Conservation (phyloP, 805 yeast species). For the Brettanomyces custersianus region DNA sequence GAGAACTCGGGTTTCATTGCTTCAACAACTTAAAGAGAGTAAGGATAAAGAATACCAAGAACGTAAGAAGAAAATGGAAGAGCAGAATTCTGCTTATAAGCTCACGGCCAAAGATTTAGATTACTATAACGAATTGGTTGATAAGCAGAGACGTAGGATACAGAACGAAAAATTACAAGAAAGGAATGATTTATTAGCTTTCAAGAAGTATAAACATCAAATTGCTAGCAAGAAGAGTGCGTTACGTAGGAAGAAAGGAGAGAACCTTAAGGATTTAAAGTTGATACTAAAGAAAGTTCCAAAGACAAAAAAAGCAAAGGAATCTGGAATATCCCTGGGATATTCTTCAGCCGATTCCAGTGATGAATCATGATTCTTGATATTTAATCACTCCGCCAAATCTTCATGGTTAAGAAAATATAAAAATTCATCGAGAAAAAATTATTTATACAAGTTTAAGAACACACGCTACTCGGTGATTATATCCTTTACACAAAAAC, state of each 20-base stretch:
- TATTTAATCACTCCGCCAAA: no score
- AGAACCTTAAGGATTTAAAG: not conserved
- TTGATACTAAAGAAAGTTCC: no score
- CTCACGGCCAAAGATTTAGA: constrained; percentile 28
- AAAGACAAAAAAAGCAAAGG: no score
- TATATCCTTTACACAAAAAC: no score
- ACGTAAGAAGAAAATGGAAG: constrained; percentile 25
- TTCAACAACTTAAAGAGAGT: constrained; percentile 33
- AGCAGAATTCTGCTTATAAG: constrained; percentile 33
- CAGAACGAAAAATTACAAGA: constrained; percentile 7
- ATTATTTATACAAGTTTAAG: no score
- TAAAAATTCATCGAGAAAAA: no score
- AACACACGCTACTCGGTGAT: no score
- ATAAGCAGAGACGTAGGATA: constrained; percentile 14
- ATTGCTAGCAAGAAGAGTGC: not conserved
- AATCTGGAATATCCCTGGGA: no score
- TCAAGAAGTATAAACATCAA: constrained; percentile 3
- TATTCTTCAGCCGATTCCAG: no score
- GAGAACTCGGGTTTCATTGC: constrained; percentile 28
- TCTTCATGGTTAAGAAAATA: no score
- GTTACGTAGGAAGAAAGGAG: constrained; percentile 1
- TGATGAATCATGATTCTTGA: no score
- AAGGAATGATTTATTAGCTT: constrained; percentile 17
- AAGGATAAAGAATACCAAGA: constrained; percentile 22
- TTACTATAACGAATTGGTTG: constrained; percentile 24